Base-by-base conservation (phyloP, 2,329 filamentous ascomycete genomes). In the Pseudogymnoascus sp. region DNA sequence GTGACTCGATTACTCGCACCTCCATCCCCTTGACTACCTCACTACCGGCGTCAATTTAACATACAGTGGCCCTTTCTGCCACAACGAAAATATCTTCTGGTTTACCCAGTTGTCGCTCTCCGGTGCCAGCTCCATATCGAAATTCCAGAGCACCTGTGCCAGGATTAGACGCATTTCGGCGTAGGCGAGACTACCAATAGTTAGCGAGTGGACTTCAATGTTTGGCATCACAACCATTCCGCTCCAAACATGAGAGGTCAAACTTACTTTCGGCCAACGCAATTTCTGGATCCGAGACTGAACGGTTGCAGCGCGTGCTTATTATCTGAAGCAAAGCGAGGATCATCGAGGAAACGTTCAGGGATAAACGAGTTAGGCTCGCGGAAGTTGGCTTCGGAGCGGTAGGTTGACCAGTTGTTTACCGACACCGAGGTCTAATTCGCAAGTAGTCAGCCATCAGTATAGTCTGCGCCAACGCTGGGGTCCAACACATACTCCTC, bases 291-390 rank as follows among this genome's bases (percentile, higher is more conserved):
- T 1, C 67, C 67, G 7, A 64, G 5, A 12, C 40, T 60, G 25
- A 66, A 68, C 10, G 67, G 66, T n/a, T 66, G 60, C 2, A 63
- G 12, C 6, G 62, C 66, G 5, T 47, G 50, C 38, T 61, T 47
- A 16, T 62, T 63, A 38, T 68, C 65, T n/a, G 63, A 21, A 10
- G 38, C 59, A 59, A 63, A 67, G 11, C 60, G 56, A 5, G 59
- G 12, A 2, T 40, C 56, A 2, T 28, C 35, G 64, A 50, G 76
- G 75, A 76, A 78, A 0, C 76, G 67, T 23, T 70, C 66, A 2
- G 67, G 69, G 7, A 66, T 53, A 56, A 69, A 70, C 12, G 64
- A 50, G 16, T 67, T 12, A 0, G 69, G 65, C 5, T 53, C 18
- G 3, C 28, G 14, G 38, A 68, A 71, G 62, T 70, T 68, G 3